These are phyloP conservation scores for Aureobasidium melanogenum DNA, from an alignment of 2,329 filamentous ascomycete species.

Conservation along the genomic window DNA sequence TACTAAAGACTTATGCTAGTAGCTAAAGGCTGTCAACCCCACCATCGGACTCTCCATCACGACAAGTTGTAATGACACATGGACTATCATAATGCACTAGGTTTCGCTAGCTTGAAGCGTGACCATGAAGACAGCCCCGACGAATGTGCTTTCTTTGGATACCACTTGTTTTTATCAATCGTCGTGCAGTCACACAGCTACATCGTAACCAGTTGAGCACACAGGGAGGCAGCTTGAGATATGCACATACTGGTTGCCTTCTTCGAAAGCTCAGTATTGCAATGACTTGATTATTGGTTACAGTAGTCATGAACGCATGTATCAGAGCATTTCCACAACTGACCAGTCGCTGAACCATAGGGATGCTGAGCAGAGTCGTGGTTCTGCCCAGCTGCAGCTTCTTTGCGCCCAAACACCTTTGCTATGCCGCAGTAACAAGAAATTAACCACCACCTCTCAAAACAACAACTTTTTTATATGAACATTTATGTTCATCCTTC, in stretches of 20 bases:
- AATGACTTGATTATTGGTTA: background rate
- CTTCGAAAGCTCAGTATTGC: background rate
- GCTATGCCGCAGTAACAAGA: background rate
- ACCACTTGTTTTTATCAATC: too few relatives aligned
- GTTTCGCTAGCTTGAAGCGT: too few relatives aligned
- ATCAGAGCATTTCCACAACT: background rate
- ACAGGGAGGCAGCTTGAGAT: background rate
- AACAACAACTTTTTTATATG: conserved; percentile 5
- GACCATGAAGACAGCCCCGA: too few relatives aligned
- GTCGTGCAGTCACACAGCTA: too few relatives aligned
- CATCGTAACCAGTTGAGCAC: background rate
- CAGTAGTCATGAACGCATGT: background rate
- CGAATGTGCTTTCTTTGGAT: too few relatives aligned
- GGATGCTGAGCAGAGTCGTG: background rate
- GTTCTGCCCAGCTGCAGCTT: background rate
- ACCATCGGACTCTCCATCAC: too few relatives aligned
- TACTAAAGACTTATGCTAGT: background rate
- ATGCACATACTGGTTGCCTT: background rate
- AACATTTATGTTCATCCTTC: background rate
- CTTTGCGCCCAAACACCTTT: conserved; percentile 3
- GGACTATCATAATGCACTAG: too few relatives aligned
- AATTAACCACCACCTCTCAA: background rate
- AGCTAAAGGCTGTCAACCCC: too few relatives aligned
- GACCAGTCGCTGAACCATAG: background rate
- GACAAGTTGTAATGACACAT: too few relatives aligned